Percentiles rank a stretch among this genome's conserved stretches.
phyloP scores from a whole-genome alignment of 805 yeast species.

The Saccharomyces kudriavzevii region DNA sequence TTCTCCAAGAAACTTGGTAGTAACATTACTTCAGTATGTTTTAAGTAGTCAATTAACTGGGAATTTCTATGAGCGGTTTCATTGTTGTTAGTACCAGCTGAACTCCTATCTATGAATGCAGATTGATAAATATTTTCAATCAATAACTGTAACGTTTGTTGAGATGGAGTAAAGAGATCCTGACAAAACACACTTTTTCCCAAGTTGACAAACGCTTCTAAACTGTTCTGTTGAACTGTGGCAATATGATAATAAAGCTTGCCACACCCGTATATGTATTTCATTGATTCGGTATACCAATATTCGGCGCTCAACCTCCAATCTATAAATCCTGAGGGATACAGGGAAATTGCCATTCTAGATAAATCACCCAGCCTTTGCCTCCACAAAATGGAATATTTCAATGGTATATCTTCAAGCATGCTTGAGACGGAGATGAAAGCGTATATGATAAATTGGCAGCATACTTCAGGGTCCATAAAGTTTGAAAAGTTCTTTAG shows the following conservation, averaged over 20 bases:
- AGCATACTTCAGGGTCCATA: slow-evolving; percentile 70
- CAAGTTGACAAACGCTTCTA: slow-evolving; percentile 63
- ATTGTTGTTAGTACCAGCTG: slow-evolving; percentile 4
- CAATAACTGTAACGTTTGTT: slow-evolving; percentile 58
- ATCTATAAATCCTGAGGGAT: slow-evolving; percentile 63
- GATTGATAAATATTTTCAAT: slow-evolving; percentile 58
- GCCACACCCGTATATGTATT: slow-evolving; percentile 68
- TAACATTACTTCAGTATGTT: slow-evolving; percentile 60
- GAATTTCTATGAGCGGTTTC: slow-evolving; percentile 10
- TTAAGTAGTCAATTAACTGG: slow-evolving; percentile 24
- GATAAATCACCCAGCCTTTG: slow-evolving; percentile 75
- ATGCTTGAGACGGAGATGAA: slow-evolving; percentile 43
- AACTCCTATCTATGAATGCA: slow-evolving; percentile 26
- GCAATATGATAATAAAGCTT: slow-evolving; percentile 75
- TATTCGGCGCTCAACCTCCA: slow-evolving; percentile 71
- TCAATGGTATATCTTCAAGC: slow-evolving; percentile 19
- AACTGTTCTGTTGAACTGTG: slow-evolving; percentile 54
- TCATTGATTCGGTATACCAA: slow-evolving; percentile 65
- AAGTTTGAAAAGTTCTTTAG: slow-evolving; percentile 66
- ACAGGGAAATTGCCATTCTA: slow-evolving; percentile 72
- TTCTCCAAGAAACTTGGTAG: slow-evolving; percentile 48
- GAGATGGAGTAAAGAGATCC: slow-evolving; percentile 71
- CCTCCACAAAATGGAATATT: slow-evolving; percentile 41
- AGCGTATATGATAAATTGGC: slow-evolving; percentile 65
- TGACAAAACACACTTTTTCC: slow-evolving; percentile 66